Base-by-base conservation (phyloP, 352 stramenopile species). In the Paralagenidium karlingii region DNA sequence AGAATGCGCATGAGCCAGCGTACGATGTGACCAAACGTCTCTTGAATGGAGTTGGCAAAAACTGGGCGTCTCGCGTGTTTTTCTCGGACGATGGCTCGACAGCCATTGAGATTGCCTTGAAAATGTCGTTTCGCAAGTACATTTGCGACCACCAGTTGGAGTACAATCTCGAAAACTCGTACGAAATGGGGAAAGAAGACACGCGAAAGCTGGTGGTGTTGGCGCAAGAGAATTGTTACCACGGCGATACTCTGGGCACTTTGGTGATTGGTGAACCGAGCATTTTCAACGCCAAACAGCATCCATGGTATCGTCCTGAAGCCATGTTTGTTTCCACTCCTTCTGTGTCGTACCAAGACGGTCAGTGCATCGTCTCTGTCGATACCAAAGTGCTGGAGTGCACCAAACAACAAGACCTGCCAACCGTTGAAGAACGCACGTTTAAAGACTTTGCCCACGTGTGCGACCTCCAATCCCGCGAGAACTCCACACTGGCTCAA, bases 11-110 rank as follows among this genome's bases (percentile, higher is more conserved):
- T 48, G 70, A 88, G 38, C 86, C 86, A 6, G 82, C 82, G 15
- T 47, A 95, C 21, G 58, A 76, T 43, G 47, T 94, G 11, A 76
- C 63, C 13, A 71, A 93, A 37, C 78, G 69, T 43, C 43, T 95
- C n/a, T 47, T 94, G 1, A 53, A 55, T 3, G 79, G 68, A 2
- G 75, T 91, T 8, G 82, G 82, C 12, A 77, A 85, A 30, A 55
- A 56, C 19, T 95, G 82, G 82, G 83, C 83, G 0, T 73, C 66
- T 13, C 74, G 83, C 11, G 84, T 95, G 27, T 95, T 95, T 51
- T 96, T 90, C 40, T 92, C 82, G 3, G 86, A 96, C 34, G 81
- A 96, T 34, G 86, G 82, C 2, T 93, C 81, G 22, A 96, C 85
- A 5, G 81, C 80, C 3, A 81, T 95, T 22, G 87, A 96, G 43